A percentile compares a stretch with the other conserved stretches of the same genome.
These are phyloP conservation scores for Chaetomiaceae sp. DNA, from an alignment of 2,329 filamentous ascomycete species.

Conservation along the genomic window DNA sequence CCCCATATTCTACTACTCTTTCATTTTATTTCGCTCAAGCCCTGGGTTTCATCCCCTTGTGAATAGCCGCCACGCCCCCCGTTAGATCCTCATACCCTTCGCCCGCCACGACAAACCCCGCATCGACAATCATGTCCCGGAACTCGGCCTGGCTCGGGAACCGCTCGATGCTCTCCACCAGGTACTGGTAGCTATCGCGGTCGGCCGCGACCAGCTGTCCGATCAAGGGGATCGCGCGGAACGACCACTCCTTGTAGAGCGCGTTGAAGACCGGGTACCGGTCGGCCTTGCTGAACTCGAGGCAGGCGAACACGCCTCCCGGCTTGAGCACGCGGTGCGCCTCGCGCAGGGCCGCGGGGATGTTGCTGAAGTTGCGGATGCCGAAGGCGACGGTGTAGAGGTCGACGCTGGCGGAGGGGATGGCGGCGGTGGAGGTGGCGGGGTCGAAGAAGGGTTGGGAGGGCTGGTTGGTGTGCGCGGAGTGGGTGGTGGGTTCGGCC, in stretches of 20 bases:
- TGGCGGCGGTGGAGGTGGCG: conserved; percentile 34
- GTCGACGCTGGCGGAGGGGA: conserved; percentile 72
- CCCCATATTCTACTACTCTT: no score
- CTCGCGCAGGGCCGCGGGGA: conserved; percentile 74
- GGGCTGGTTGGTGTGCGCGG: background rate
- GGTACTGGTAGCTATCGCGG: conserved; percentile 93
- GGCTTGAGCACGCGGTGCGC: conserved; percentile 87
- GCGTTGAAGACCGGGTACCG: conserved; percentile 73
- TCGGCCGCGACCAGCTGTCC: conserved; percentile 93
- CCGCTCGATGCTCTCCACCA: conserved; percentile 94
- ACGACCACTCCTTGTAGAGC: conserved; percentile 93
- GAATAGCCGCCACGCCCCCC: conserved; percentile 88
- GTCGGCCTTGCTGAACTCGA: conserved; percentile 87
- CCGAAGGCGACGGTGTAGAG: conserved; percentile 97
- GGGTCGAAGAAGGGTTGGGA: conserved; percentile 22
- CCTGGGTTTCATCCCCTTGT: conserved; percentile 86
- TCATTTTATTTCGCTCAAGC: no score
- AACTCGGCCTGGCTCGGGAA: conserved; percentile 88
- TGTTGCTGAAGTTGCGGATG: conserved; percentile 95
- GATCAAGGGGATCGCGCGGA: conserved; percentile 88
- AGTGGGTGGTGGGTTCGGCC: background rate
- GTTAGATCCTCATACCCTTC: conserved; percentile 86
- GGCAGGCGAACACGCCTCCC: conserved; percentile 90
- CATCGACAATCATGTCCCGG: conserved; percentile 73
- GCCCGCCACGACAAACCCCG: conserved; percentile 80